Evolutionary conservation across 441 rosid genomes (phyloP).

Genomic region (Flueggea neowawraea): DNA sequence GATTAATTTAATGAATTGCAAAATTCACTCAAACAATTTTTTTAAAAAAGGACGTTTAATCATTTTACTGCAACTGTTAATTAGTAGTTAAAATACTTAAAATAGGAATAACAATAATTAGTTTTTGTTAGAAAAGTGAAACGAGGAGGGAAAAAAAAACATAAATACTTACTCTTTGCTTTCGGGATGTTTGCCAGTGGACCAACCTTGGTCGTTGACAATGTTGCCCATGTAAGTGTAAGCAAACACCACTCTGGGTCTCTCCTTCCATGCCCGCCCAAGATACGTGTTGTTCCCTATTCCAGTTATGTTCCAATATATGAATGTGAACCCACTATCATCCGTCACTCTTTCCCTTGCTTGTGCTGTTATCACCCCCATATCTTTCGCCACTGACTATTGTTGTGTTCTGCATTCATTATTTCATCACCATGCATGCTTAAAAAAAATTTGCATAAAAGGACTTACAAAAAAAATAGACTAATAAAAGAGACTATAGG

Average conservation of each 20-base stretch:
- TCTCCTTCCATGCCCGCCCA: conserved; percentile 61
- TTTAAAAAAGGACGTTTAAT: too few species aligned
- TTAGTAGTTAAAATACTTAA: too few species aligned
- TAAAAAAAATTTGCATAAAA: too few species aligned
- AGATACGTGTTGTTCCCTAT: conserved; percentile 33
- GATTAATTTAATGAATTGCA: too few species aligned
- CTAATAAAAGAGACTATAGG: too few species aligned
- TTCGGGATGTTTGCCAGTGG: conserved; percentile 17
- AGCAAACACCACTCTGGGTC: conserved; percentile 55
- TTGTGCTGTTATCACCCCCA: conserved; percentile 48
- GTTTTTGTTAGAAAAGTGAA: background rate
- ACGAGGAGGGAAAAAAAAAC: background rate
- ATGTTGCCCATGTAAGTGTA: conserved; percentile 42
- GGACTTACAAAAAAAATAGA: too few species aligned
- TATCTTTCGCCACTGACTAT: conserved; percentile 24
- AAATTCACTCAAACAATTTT: too few species aligned
- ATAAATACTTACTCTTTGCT: conserved; percentile 24
- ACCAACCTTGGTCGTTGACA: conserved; percentile 50
- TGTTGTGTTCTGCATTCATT: conserved; percentile 29
- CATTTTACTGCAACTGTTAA: too few species aligned
- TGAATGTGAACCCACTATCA: conserved; percentile 46
- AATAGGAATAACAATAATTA: too few species aligned
- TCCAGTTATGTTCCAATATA: conserved; percentile 49
- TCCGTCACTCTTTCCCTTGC: conserved; percentile 34
- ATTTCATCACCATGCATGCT: background rate